Evolutionary conservation across 305 asterid species (phyloP).

Genomic region (Coffea humblotiana): DNA sequence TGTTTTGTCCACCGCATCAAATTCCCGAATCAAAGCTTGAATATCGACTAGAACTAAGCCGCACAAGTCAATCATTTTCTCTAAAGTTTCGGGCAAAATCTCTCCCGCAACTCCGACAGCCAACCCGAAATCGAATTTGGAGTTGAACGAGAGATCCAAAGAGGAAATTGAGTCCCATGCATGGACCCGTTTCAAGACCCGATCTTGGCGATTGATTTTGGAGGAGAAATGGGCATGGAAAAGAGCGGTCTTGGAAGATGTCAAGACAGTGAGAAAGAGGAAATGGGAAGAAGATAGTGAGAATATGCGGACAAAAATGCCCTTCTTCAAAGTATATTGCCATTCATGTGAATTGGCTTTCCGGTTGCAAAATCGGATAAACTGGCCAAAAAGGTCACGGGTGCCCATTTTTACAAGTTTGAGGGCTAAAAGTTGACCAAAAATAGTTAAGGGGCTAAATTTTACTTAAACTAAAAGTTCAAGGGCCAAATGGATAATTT

Average conservation of each 20-base stretch:
- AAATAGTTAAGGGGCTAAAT: too few species aligned
- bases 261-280: too few species aligned
- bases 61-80: constrained; percentile 65
- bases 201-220: constrained; percentile 58
- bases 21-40: constrained; percentile 72
- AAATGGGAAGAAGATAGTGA: too few species aligned
- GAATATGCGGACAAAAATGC: too few species aligned
- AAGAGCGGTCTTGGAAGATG: constrained; percentile 59
- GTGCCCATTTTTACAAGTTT: too few species aligned
- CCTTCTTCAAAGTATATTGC: too few species aligned
- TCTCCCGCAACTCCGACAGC: constrained; percentile 96
- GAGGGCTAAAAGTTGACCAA: too few species aligned
- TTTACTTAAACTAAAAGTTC: too few species aligned
- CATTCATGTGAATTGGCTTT: too few species aligned
- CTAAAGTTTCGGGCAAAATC: constrained; percentile 70
- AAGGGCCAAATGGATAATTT: too few species aligned
- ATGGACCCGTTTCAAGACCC: constrained; percentile 61
- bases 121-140: constrained; percentile 64
- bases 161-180: constrained; percentile 64
- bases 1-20: constrained; percentile 65
- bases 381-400: too few species aligned
- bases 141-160: constrained; percentile 53
- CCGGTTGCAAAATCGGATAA: too few species aligned
- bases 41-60: constrained; percentile 75
- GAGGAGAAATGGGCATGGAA: constrained; percentile 82